phyloP scores from a whole-genome alignment of 2,329 filamentous ascomycete genomes.

The Sporothrix mexicana region DNA sequence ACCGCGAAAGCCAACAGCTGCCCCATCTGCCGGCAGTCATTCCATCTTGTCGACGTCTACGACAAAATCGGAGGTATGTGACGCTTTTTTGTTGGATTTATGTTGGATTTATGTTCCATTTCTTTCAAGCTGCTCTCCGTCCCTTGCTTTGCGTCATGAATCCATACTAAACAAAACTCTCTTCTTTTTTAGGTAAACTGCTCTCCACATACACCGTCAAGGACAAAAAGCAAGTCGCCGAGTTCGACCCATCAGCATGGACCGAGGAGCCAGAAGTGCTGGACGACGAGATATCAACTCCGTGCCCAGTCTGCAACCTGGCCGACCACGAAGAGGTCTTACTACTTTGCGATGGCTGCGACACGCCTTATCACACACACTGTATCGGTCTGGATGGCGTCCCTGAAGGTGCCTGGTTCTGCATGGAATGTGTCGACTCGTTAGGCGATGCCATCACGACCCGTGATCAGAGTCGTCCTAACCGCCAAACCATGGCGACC shows the following conservation, averaged over 20 bases:
- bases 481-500: not conserved
- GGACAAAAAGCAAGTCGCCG: constrained; percentile 87
- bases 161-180: constrained; percentile 37
- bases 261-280: constrained; percentile 77
- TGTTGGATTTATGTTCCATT: not conserved
- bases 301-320: constrained; percentile 84
- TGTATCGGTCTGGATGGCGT: constrained; percentile 83
- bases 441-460: constrained; percentile 49
- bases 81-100: not conserved
- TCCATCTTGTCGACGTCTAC: constrained; percentile 88
- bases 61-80: constrained; percentile 73
- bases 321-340: constrained; percentile 82
- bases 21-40: constrained; percentile 90
- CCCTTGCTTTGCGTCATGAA: constrained; percentile 10
- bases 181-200: constrained; percentile 54
- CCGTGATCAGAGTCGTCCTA: constrained; percentile 36
- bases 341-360: constrained; percentile 89
- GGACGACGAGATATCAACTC: constrained; percentile 70
- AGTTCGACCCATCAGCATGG: constrained; percentile 80
- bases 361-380: constrained; percentile 87
- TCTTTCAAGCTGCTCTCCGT: not conserved
- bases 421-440: constrained; percentile 74
- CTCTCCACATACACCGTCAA: constrained; percentile 69
- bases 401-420: constrained; percentile 85
- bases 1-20: constrained; percentile 97